phyloP scores from a whole-genome alignment of 2,329 filamentous ascomycete genomes.

The Diaporthe eres region DNA sequence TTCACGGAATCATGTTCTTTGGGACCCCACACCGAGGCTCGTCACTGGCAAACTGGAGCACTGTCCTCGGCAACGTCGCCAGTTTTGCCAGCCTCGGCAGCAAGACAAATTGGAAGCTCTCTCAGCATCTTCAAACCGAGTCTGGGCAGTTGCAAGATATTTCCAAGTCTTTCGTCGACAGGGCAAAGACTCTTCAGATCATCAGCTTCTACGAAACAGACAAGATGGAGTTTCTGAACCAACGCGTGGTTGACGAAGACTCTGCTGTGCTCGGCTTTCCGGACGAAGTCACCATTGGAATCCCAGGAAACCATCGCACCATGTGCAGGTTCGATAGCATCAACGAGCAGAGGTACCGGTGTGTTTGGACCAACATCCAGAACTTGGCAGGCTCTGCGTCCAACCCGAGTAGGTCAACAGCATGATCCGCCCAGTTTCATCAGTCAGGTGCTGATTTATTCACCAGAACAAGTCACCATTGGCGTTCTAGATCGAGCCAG shows the following conservation, averaged over 20 bases:
- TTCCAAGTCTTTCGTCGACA: conserved; percentile 35
- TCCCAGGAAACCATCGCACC: conserved; percentile 35
- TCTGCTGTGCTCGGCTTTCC: conserved; percentile 34
- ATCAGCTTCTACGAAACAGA: conserved; percentile 37
- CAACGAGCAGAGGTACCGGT: conserved; percentile 19
- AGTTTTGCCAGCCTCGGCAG: conserved; percentile 26
- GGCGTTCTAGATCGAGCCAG: background rate
- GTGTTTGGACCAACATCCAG: conserved; percentile 28
- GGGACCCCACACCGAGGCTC: conserved; percentile 34
- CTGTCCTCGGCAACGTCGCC: conserved; percentile 25
- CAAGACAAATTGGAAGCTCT: conserved; percentile 41
- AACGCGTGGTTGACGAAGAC: conserved; percentile 39
- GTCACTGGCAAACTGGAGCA: conserved; percentile 29
- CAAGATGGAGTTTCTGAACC: conserved; percentile 33
- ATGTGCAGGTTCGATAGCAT: conserved; percentile 41
- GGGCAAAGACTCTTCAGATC: conserved; percentile 27
- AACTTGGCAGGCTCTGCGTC: conserved; percentile 33
- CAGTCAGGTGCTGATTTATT: background rate
- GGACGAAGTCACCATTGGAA: conserved; percentile 32
- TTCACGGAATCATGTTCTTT: conserved; percentile 33
- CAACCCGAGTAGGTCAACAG: conserved; percentile 1
- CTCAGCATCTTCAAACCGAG: conserved; percentile 44
- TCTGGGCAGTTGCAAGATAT: conserved; percentile 34
- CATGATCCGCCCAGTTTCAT: background rate
- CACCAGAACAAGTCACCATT: background rate